A percentile compares a stretch with the other conserved stretches of the same genome.
Evolutionary conservation across 148 eudicot species (phyloP).

Genomic region (Vaccinium macrocarpon): DNA sequence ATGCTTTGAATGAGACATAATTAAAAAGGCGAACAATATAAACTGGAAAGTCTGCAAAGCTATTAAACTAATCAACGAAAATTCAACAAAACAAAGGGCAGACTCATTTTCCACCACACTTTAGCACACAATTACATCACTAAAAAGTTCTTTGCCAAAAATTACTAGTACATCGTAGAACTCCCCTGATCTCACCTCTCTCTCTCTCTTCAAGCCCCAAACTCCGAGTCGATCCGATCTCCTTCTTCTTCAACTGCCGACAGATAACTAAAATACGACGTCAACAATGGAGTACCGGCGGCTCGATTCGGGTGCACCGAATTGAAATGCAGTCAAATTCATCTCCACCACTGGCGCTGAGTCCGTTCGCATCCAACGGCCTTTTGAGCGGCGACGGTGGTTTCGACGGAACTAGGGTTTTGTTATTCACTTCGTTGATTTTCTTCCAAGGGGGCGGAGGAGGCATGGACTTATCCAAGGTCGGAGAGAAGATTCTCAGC

Average conservation of each 20-base stretch:
- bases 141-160: background rate
- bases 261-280: background rate
- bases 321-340: slow-evolving; percentile 63
- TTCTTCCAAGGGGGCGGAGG: slow-evolving; percentile 54
- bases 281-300: slow-evolving; percentile 12
- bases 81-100: slow-evolving; percentile 3
- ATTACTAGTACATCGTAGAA: background rate
- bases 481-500: slow-evolving; percentile 77
- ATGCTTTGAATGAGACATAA: too few species aligned
- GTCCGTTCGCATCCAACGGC: slow-evolving; percentile 55
- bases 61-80: background rate
- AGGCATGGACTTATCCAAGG: slow-evolving; percentile 87
- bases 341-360: slow-evolving; percentile 41
- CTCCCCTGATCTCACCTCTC: slow-evolving; percentile 8
- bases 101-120: background rate
- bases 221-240: slow-evolving; percentile 24
- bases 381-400: slow-evolving; percentile 57
- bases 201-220: background rate
- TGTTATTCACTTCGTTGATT: slow-evolving; percentile 66
- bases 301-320: slow-evolving; percentile 15
- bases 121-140: background rate
- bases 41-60: background rate
- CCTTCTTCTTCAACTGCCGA: background rate
- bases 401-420: slow-evolving; percentile 65
- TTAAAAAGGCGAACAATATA: too few species aligned